Conservation (phyloP, 2,329 filamentous ascomycete genomes). For the Ceratocystis ficicola region DNA sequence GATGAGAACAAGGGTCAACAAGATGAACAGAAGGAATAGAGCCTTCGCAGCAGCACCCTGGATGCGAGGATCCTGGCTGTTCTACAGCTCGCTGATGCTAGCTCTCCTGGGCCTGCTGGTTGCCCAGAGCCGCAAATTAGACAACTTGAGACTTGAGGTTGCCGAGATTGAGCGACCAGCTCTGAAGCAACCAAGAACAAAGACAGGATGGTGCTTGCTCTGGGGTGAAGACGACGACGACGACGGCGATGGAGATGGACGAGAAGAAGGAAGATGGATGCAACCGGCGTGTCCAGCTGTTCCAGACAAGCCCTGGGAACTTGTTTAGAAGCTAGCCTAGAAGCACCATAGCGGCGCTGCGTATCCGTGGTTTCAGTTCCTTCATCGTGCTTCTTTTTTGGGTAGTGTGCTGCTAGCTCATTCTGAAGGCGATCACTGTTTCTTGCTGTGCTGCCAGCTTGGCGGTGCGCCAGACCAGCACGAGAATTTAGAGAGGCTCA, state of each 20-base stretch:
- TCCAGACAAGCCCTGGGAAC: not conserved
- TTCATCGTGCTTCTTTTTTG: not conserved
- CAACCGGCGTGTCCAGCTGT: no score
- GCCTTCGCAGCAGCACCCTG: not conserved
- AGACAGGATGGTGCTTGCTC: not conserved
- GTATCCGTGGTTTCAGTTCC: not conserved
- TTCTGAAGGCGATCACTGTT: not conserved
- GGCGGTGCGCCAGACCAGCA: not conserved
- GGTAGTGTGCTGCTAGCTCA: not conserved
- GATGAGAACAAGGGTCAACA: not conserved
- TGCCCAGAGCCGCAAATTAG: slow-evolving; percentile 8
- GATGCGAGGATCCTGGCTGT: no score
- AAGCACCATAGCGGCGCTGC: not conserved
- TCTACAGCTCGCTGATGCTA: not conserved
- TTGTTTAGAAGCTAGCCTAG: not conserved
- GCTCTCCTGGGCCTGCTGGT: not conserved
- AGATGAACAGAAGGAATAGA: not conserved
- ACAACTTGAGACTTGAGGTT: slow-evolving; percentile 1
- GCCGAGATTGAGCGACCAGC: not conserved
- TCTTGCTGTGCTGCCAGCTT: not conserved
- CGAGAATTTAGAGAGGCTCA: not conserved
- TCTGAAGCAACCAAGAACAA: not conserved
- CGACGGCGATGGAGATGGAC: no score
- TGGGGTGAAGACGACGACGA: no score
- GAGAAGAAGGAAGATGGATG: no score